A percentile compares a stretch with the other conserved stretches of the same genome.
phyloP scores from a whole-genome alignment of 176 grass and related monocot species.

The Eleusine indica region DNA sequence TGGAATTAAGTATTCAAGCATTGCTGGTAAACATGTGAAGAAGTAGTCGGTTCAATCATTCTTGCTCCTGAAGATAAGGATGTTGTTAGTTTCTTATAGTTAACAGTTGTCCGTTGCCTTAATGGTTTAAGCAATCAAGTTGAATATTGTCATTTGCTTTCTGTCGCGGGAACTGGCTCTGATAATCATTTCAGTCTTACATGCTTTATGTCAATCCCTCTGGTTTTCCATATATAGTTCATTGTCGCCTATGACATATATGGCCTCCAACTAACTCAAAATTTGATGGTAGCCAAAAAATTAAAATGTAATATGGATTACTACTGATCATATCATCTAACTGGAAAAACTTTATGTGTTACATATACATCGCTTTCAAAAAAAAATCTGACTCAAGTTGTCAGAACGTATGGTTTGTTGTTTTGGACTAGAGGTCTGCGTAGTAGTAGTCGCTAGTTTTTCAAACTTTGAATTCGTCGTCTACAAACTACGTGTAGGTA shows the following conservation, averaged over 20 bases:
- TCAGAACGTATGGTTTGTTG: too few relatives aligned
- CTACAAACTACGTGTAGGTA: not conserved
- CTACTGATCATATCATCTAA: too few relatives aligned
- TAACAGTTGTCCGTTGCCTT: not conserved
- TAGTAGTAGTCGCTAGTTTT: too few relatives aligned
- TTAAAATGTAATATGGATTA: not conserved
- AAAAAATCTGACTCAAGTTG: too few relatives aligned
- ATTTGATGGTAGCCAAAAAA: too few relatives aligned
- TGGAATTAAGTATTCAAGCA: not conserved
- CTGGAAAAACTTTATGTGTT: too few relatives aligned
- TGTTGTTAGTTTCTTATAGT: constrained; percentile 7
- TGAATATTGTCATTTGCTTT: constrained; percentile 2
- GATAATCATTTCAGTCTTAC: constrained; percentile 21
- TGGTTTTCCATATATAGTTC: not conserved
- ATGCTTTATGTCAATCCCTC: not conserved
- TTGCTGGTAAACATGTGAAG: not conserved
- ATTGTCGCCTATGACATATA: not conserved
- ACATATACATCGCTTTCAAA: too few relatives aligned
- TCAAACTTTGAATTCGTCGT: not conserved
- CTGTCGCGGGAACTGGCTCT: not conserved
- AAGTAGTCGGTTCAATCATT: constrained; percentile 10
- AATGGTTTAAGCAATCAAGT: constrained; percentile 29
- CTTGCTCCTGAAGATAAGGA: constrained; percentile 20
- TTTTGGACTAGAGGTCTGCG: too few relatives aligned
- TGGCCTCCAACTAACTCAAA: not conserved